These are phyloP conservation scores for Trichoderma virens DNA, from an alignment of 495 filamentous ascomycete species.

Conservation along the genomic window DNA sequence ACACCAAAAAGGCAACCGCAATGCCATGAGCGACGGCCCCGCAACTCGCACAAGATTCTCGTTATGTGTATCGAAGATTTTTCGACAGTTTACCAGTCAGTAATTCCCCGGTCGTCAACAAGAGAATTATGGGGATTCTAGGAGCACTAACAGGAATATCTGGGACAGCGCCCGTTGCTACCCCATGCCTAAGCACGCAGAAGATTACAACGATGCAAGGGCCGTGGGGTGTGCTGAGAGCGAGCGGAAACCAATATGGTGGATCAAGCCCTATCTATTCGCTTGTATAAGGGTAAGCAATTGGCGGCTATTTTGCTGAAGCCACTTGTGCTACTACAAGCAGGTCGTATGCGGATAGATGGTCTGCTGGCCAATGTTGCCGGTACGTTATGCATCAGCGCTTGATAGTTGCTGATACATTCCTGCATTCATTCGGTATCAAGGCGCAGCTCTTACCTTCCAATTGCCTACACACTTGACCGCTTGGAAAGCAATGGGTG, in stretches of 20 bases:
- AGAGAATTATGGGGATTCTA: neutral
- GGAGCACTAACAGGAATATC: neutral
- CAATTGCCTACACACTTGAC: too few relatives aligned
- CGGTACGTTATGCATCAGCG: too few relatives aligned
- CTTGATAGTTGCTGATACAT: too few relatives aligned
- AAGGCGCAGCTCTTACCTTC: too few relatives aligned
- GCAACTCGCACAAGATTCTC: neutral
- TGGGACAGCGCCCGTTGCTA: neutral
- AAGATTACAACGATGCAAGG: neutral
- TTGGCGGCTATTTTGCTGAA: too few relatives aligned
- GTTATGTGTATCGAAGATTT: too few relatives aligned
- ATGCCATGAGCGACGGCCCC: neutral
- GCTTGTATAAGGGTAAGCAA: neutral
- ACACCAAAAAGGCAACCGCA: neutral
- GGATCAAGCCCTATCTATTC: neutral
- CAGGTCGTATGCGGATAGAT: too few relatives aligned
- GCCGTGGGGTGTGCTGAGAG: neutral
- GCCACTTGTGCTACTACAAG: too few relatives aligned
- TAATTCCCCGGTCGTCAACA: neutral
- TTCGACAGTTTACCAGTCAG: neutral
- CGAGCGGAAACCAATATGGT: neutral
- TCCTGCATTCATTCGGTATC: too few relatives aligned
- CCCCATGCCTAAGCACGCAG: neutral
- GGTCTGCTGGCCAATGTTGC: too few relatives aligned
- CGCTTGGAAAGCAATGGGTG: too few relatives aligned